Conservation (phyloP, 2,329 filamentous ascomycete genomes). For the Cladobotryum protrusum region DNA sequence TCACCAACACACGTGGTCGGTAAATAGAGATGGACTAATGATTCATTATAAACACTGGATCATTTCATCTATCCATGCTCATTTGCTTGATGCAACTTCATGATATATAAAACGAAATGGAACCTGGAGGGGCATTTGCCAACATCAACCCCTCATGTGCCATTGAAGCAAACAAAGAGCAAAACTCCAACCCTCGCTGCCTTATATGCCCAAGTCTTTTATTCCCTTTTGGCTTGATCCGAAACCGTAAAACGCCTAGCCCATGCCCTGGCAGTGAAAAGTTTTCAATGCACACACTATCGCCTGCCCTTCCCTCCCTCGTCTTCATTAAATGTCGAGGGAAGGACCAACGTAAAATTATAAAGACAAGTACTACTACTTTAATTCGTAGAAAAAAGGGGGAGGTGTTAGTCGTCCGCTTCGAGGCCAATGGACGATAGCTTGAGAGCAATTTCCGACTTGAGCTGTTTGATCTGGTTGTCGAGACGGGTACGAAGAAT, state of each 20-base stretch:
- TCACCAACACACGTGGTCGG: too few species aligned
- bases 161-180: neutral
- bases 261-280: too few species aligned
- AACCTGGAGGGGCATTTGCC: neutral
- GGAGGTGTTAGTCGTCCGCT: slow-evolving; percentile 25
- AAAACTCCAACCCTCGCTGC: neutral
- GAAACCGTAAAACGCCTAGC: slow-evolving; percentile 3
- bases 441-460: slow-evolving; percentile 40
- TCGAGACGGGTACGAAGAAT: slow-evolving; percentile 47
- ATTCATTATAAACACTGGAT: too few species aligned
- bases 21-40: too few species aligned
- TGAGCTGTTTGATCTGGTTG: slow-evolving; percentile 42
- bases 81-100: too few species aligned
- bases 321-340: neutral
- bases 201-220: neutral
- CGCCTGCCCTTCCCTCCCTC: neutral
- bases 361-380: neutral
- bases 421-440: slow-evolving; percentile 38
- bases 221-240: slow-evolving; percentile 2
- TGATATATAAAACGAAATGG: too few species aligned
- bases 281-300: too few species aligned
- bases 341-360: neutral
- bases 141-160: neutral
- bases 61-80: too few species aligned
- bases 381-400: too few species aligned